phyloP scores from a whole-genome alignment of 768 basidiomycete species.

The Boletus sp. region DNA sequence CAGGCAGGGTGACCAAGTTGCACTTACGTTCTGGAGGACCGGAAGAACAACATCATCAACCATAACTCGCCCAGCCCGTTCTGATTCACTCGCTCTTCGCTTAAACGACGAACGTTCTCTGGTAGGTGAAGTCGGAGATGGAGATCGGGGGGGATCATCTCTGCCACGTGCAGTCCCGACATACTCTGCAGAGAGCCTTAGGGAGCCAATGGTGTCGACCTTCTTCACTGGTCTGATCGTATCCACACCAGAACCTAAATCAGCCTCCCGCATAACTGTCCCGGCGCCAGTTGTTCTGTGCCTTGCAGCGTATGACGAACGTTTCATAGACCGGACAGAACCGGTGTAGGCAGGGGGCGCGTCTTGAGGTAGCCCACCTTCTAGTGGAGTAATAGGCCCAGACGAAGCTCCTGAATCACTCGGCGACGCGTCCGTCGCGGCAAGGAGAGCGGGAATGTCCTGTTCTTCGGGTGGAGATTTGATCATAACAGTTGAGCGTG shows the following conservation, averaged over 20 bases:
- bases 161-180: constrained; percentile 65
- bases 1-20: not conserved
- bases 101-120: constrained; percentile 40
- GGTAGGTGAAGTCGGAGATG: constrained; percentile 45
- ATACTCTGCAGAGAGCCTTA: constrained; percentile 75
- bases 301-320: constrained; percentile 79
- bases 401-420: constrained; percentile 41
- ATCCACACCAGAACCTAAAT: constrained; percentile 82
- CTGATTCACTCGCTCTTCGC: constrained; percentile 51
- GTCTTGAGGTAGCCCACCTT: constrained; percentile 41
- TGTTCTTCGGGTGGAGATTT: constrained; percentile 41
- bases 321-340: constrained; percentile 57
- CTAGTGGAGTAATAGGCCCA: constrained; percentile 35
- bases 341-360: constrained; percentile 74
- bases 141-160: constrained; percentile 44
- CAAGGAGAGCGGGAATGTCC: constrained; percentile 40
- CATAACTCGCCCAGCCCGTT: constrained; percentile 63
- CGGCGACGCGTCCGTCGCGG: constrained; percentile 33
- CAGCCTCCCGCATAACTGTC: constrained; percentile 74
- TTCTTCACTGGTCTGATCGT: constrained; percentile 94
- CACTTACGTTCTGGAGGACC: constrained; percentile 65
- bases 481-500: constrained; percentile 73
- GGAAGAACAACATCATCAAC: constrained; percentile 86
- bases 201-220: constrained; percentile 74
- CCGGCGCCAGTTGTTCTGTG: constrained; percentile 59